phyloP scores from a whole-genome alignment of 192 early-diverging fungal species.

The Coemansia sp. region DNA sequence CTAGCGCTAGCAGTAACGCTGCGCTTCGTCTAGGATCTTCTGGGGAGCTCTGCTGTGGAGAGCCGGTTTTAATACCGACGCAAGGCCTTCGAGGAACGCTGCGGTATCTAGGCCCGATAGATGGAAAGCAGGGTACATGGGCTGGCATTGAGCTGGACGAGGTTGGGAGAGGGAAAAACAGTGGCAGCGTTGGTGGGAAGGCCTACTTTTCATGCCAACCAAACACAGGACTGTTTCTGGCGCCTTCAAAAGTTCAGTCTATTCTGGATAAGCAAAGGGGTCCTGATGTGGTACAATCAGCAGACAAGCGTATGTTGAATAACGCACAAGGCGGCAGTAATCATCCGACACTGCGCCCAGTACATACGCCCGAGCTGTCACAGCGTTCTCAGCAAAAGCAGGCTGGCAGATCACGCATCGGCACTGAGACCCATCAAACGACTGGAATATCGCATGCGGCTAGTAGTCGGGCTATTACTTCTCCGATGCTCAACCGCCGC shows the following conservation, averaged over 20 bases:
- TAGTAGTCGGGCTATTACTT: constrained; percentile 14
- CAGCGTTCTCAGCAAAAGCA: constrained; percentile 20
- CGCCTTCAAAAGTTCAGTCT: constrained; percentile 60
- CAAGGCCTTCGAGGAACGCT: constrained; percentile 65
- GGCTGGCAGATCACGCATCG: constrained; percentile 24
- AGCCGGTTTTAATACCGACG: constrained; percentile 64
- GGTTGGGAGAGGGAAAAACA: constrained; percentile 73
- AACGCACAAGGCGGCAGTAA: background rate
- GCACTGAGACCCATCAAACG: constrained; percentile 18
- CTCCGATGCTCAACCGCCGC: constrained; percentile 24
- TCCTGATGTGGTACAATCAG: background rate
- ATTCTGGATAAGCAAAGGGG: background rate
- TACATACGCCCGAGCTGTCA: background rate
- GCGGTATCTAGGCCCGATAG: constrained; percentile 69
- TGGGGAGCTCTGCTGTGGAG: constrained; percentile 44
- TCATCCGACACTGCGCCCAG: background rate
- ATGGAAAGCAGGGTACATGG: constrained; percentile 76
- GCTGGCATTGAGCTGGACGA: constrained; percentile 78
- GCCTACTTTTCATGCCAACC: constrained; percentile 71
- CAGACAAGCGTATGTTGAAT: background rate
- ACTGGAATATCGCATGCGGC: constrained; percentile 1
- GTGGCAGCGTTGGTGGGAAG: constrained; percentile 69
- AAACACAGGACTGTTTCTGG: constrained; percentile 70
- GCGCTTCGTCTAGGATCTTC: constrained; percentile 10
- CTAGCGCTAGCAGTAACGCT: background rate